Percentiles rank a stretch among this genome's conserved stretches.
Evolutionary conservation across 768 basidiomycete genomes (phyloP).

Genomic region (Wakefieldia striispora): DNA sequence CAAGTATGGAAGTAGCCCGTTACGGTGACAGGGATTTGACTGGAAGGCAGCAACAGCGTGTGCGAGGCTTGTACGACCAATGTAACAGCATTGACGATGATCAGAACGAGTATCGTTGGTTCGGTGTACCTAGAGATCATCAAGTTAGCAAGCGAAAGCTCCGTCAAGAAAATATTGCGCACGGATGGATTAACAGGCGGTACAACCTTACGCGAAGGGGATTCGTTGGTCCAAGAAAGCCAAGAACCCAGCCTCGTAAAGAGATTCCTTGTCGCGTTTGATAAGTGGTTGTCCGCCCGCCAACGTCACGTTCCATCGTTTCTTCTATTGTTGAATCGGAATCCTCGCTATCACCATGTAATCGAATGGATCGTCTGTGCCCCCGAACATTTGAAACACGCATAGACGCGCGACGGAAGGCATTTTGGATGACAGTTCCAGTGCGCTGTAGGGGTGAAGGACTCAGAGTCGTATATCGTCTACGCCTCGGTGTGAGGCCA

Average conservation of each 20-base stretch:
- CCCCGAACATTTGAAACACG: conserved; percentile 82
- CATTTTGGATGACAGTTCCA: conserved; percentile 54
- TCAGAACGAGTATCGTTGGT: conserved; percentile 76
- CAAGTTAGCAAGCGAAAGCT: neutral
- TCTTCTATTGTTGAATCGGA: no score
- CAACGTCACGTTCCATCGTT: no score
- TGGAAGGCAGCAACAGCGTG: conserved; percentile 52
- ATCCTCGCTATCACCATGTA: no score
- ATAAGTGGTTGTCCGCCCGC: no score
- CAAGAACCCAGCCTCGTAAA: conserved; percentile 77
- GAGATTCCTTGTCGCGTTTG: conserved; percentile 41
- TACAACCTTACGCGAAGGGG: conserved; percentile 61
- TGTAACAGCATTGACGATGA: conserved; percentile 79
- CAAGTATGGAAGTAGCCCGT: conserved; percentile 82
- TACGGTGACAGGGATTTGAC: conserved; percentile 14
- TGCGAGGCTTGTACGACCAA: conserved; percentile 77
- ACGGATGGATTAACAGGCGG: no score
- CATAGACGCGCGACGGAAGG: conserved; percentile 63
- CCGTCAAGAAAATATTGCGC: no score
- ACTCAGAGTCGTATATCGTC: conserved; percentile 37
- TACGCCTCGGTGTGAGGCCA: conserved; percentile 37
- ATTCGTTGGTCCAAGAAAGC: conserved; percentile 71
- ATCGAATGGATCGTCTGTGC: conserved; percentile 24
- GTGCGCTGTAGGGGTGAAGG: conserved; percentile 62
- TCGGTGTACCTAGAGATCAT: conserved; percentile 70